phyloP scores from a whole-genome alignment of 352 stramenopile genomes.

The Phytophthora uliginosa region DNA sequence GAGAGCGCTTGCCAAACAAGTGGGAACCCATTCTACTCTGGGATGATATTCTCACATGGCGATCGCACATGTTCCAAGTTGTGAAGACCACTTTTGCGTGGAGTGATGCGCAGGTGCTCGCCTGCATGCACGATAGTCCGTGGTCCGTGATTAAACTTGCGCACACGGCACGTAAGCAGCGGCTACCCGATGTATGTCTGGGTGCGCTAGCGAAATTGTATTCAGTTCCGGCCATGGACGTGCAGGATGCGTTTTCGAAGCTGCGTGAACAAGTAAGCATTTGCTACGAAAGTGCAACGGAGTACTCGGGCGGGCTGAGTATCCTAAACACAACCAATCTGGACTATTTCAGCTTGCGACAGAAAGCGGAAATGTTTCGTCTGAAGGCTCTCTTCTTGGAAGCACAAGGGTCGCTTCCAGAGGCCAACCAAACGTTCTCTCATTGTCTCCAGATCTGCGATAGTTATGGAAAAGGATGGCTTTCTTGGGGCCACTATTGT shows the following conservation, averaged over 20 bases:
- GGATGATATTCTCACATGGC: constrained; percentile 95
- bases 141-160: constrained; percentile 95
- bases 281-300: constrained; percentile 91
- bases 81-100: constrained; percentile 91
- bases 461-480: constrained; percentile 95
- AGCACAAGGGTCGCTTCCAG: constrained; percentile 73
- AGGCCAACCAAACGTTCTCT: constrained; percentile 94
- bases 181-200: constrained; percentile 89
- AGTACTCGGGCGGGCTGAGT: constrained; percentile 89
- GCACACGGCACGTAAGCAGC: constrained; percentile 93
- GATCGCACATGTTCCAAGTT: constrained; percentile 94
- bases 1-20: constrained; percentile 94
- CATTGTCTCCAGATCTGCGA: constrained; percentile 94
- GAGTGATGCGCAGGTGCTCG: constrained; percentile 91
- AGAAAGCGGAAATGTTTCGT: constrained; percentile 95
- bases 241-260: constrained; percentile 95
- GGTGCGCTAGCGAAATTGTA: constrained; percentile 90
- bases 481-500: constrained; percentile 95
- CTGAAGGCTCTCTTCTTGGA: constrained; percentile 93
- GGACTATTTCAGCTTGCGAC: constrained; percentile 93
- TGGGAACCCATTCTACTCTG: constrained; percentile 94
- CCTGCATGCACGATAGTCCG: constrained; percentile 93
- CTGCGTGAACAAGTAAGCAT: constrained; percentile 94
- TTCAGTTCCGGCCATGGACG: constrained; percentile 92
- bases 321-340: constrained; percentile 96